Base-by-base conservation (phyloP, 2,329 filamentous ascomycete genomes). In the Elsinoe ampelina region DNA sequence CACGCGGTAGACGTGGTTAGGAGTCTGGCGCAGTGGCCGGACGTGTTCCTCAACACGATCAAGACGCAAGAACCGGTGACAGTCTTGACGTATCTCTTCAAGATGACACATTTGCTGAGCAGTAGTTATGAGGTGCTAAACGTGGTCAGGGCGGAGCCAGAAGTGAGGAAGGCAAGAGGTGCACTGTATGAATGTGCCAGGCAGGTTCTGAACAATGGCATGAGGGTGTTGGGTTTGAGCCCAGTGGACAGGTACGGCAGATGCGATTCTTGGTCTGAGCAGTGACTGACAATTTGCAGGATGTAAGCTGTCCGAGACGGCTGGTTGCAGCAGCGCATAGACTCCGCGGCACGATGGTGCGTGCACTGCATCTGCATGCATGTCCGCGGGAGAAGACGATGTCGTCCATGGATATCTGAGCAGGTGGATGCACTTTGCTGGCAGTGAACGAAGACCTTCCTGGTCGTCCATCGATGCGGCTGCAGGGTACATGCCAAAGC, bases 41-140 rank as follows among this genome's bases (percentile, higher is more conserved):
- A 95, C 65, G 86, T 89, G 4, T 83, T 95, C 58, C 77, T 85
- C 66, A 92, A 92, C 71, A 91, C 89, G 0, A 76, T 93, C 64
- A 88, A 87, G 77, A 95, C 88, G 0, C 79, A 90, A 19, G 90
- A 95, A 69, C 84, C 85, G 0, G 80, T 82, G 1, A 86, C 82
- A 0, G 75, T 86, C 39, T 71, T 87, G 36, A 81, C 79, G 3
- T 89, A 92, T 69, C 77, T 93, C 43, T 93, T 92, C 78, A 89
- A 87, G 79, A 87, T 95, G 84, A 88, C 87, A 2, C 89, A 95
- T 71, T 77, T 82, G 22, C 72, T 95, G 56, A 89, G 85, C 73
- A 85, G 81, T 56, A 89, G 85, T 69, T 95, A 95, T 71, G 87
- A 91, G 65, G 68, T 66, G 22, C 76, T 95, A 60, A 82, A 87